These are phyloP conservation scores for Lactifluus piperatus DNA, from an alignment of 768 basidiomycete species.

Conservation along the genomic window DNA sequence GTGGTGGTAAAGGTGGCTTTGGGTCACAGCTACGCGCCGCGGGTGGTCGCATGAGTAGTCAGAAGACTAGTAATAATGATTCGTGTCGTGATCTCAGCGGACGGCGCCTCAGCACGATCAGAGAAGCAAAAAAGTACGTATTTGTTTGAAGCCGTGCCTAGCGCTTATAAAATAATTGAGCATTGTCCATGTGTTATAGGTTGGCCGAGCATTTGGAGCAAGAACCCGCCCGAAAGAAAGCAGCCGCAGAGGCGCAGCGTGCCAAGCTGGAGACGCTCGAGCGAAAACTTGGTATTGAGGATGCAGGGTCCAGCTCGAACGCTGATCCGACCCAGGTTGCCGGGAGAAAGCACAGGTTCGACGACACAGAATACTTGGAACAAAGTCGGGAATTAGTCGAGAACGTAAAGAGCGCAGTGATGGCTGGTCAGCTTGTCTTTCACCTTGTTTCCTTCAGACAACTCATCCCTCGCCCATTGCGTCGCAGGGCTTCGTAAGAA, in stretches of 20 bases:
- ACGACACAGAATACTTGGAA: constrained; percentile 88
- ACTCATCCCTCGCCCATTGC: constrained; percentile 15
- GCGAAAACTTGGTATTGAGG: constrained; percentile 64
- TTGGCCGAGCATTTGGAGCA: constrained; percentile 79
- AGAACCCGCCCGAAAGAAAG: constrained; percentile 74
- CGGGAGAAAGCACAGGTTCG: constrained; percentile 82
- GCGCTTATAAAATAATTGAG: not conserved
- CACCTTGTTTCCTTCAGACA: constrained; percentile 19
- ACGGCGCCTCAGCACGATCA: constrained; percentile 83
- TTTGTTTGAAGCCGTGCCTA: not conserved
- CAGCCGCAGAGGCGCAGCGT: constrained; percentile 65
- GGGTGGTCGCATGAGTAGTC: constrained; percentile 94
- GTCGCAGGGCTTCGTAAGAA: constrained; percentile 58
- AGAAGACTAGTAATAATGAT: constrained; percentile 93
- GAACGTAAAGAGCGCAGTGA: constrained; percentile 83
- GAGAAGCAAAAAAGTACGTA: constrained; percentile 87
- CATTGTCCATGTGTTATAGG: constrained; percentile 30
- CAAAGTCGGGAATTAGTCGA: constrained; percentile 88
- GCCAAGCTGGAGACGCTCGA: constrained; percentile 82
- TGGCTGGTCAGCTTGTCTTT: constrained; percentile 47
- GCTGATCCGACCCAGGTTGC: constrained; percentile 40
- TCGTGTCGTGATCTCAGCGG: constrained; percentile 91
- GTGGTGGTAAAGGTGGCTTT: constrained; percentile 96
- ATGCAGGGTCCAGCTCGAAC: constrained; percentile 27
- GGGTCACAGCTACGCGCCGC: constrained; percentile 94